Conservation (phyloP, 306 rosid genomes). For the Glycine tomentella region DNA sequence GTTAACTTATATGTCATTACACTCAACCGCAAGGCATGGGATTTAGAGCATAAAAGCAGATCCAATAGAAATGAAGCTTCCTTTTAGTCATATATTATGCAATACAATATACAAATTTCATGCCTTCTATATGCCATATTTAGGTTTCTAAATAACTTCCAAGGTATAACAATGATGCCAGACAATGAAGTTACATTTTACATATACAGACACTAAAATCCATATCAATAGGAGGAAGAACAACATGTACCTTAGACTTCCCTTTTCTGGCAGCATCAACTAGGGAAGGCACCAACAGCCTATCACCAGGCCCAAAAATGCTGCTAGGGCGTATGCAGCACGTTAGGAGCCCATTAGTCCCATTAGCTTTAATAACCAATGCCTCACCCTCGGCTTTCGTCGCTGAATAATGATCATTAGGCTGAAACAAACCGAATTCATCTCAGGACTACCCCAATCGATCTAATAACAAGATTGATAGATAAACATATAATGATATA, state of each 20-base stretch:
- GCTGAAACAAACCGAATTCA: slow-evolving; percentile 63
- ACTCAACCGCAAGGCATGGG: slow-evolving; percentile 13
- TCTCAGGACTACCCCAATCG: slow-evolving; percentile 16
- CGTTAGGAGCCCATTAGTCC: slow-evolving; percentile 78
- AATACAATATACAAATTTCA: not conserved
- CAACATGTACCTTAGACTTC: slow-evolving; percentile 76
- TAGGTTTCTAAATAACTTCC: slow-evolving; percentile 25
- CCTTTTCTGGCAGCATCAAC: slow-evolving; percentile 86
- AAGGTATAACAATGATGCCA: not conserved
- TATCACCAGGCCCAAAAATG: slow-evolving; percentile 97
- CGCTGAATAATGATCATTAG: slow-evolving; percentile 87
- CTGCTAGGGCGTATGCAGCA: slow-evolving; percentile 98
- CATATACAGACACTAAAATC: slow-evolving; percentile 6
- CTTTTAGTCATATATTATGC: not conserved
- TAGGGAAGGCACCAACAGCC: slow-evolving; percentile 79
- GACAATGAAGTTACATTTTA: not conserved
- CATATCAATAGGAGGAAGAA: slow-evolving; percentile 23
- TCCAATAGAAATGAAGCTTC: not conserved
- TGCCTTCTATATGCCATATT: not conserved
- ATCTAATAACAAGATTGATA: slow-evolving; percentile 13
- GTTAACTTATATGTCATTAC: slow-evolving; percentile 8
- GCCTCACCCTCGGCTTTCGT: slow-evolving; percentile 93
- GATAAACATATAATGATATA: not conserved
- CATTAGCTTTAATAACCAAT: slow-evolving; percentile 82
- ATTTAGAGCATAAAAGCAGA: not conserved